Evolutionary conservation across 2,329 filamentous ascomycete species (phyloP).

Genomic region (Monilinia fructigena): DNA sequence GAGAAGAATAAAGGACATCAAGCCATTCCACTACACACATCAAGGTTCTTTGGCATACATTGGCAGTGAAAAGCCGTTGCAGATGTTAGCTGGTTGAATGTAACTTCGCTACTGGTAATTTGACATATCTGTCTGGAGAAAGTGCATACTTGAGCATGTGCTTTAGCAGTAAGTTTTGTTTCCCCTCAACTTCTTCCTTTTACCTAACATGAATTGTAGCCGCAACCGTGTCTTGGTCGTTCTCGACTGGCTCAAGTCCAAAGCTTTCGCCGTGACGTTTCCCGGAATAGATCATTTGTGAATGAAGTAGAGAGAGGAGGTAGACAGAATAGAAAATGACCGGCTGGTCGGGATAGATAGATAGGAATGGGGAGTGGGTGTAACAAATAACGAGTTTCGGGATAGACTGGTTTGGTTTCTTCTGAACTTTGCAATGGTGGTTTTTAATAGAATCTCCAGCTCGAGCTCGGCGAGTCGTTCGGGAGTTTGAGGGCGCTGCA

Average conservation of each 20-base stretch:
- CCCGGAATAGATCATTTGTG: constrained; percentile 61
- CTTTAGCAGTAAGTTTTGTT: constrained; percentile 83
- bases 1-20: constrained; percentile 86
- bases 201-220: constrained; percentile 51
- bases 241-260: constrained; percentile 96
- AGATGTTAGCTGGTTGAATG: constrained; percentile 95
- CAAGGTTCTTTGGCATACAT: constrained; percentile 97
- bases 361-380: constrained; percentile 19
- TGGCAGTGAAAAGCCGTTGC: constrained; percentile 95
- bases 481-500: constrained; percentile 5
- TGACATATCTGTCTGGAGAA: constrained; percentile 96
- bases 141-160: constrained; percentile 99
- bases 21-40: constrained; percentile 98
- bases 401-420: constrained; percentile 18
- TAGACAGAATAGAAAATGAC: not conserved
- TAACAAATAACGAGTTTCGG: constrained; percentile 21
- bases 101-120: constrained; percentile 86
- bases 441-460: constrained; percentile 30
- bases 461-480: constrained; percentile 19
- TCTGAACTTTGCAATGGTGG: constrained; percentile 9
- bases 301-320: not conserved
- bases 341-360: constrained; percentile 18
- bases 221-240: constrained; percentile 92
- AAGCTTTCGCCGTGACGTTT: constrained; percentile 93
- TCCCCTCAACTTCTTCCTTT: not conserved